phyloP scores from a whole-genome alignment of 129 eudicot genomes.

The Ambrosia artemisiifolia region DNA sequence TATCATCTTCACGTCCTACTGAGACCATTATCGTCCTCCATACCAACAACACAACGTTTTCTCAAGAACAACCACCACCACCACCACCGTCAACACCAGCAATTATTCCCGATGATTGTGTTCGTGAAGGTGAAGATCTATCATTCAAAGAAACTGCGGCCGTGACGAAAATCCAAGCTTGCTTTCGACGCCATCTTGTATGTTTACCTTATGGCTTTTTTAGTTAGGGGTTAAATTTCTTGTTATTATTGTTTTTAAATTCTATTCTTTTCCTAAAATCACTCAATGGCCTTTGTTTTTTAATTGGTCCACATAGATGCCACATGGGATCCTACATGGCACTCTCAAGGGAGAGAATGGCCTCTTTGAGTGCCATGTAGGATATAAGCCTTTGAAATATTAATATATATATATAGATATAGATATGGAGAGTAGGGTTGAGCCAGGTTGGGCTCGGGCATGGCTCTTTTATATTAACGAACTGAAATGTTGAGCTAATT shows the following conservation, averaged over 20 bases:
- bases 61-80: slow-evolving; percentile 29
- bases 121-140: not conserved
- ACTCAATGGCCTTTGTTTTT: no score
- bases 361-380: no score
- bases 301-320: no score
- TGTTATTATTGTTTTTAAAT: not conserved
- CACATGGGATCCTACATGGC: no score
- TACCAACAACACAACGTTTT: slow-evolving; percentile 42
- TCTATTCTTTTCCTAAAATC: no score
- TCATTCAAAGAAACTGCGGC: slow-evolving; percentile 41
- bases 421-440: no score
- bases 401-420: no score
- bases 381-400: no score
- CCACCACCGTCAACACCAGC: not conserved
- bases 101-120: slow-evolving; percentile 1
- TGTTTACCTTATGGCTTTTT: not conserved
- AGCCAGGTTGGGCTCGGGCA: no score
- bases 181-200: slow-evolving; percentile 77
- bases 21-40: slow-evolving; percentile 41
- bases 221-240: not conserved
- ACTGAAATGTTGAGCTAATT: no score
- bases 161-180: slow-evolving; percentile 60
- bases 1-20: slow-evolving; percentile 26
- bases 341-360: no score
- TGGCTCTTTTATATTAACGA: no score